A percentile compares a stretch with the other conserved stretches of the same genome.
phyloP scores from a whole-genome alignment of 2,329 filamentous ascomycete species.

The Fusarium illudens region DNA sequence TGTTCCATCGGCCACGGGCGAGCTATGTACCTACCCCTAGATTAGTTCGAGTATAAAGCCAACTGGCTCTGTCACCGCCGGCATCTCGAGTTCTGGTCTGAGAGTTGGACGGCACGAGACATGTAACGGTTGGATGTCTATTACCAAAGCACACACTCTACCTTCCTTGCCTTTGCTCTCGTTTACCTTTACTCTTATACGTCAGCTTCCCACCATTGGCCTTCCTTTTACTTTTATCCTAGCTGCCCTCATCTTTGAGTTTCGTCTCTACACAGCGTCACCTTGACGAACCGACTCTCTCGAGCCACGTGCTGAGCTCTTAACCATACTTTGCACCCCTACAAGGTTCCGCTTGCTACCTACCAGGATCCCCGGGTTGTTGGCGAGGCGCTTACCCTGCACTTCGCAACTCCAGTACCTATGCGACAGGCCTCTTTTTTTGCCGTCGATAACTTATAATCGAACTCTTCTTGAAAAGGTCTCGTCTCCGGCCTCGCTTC shows the following conservation, averaged over 20 bases:
- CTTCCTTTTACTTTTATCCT: neutral
- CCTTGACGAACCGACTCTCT: neutral
- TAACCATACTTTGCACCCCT: neutral
- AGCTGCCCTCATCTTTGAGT: neutral
- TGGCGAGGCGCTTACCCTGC: slow-evolving; percentile 20
- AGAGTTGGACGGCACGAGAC: slow-evolving; percentile 54
- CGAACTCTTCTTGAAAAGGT: neutral
- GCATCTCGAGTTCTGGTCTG: slow-evolving; percentile 42
- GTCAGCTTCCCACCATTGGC: slow-evolving; percentile 13
- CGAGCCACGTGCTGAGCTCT: neutral
- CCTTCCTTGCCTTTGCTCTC: slow-evolving; percentile 30
- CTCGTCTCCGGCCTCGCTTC: slow-evolving; percentile 3
- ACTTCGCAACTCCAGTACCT: neutral
- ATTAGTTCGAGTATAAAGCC: slow-evolving; percentile 49
- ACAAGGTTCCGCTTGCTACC: neutral
- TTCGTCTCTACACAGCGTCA: neutral
- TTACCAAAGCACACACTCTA: slow-evolving; percentile 47
- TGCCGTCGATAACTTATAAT: neutral
- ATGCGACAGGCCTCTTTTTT: neutral
- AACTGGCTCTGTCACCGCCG: slow-evolving; percentile 49
- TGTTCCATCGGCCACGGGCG: slow-evolving; percentile 25
- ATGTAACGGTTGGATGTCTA: slow-evolving; percentile 49
- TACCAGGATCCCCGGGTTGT: neutral
- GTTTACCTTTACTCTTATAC: neutral
- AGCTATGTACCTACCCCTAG: slow-evolving; percentile 22